A percentile compares a stretch with the other conserved stretches of the same genome.
Conservation (phyloP, 179 eudicot species). For the Spinacia oleracea region DNA sequence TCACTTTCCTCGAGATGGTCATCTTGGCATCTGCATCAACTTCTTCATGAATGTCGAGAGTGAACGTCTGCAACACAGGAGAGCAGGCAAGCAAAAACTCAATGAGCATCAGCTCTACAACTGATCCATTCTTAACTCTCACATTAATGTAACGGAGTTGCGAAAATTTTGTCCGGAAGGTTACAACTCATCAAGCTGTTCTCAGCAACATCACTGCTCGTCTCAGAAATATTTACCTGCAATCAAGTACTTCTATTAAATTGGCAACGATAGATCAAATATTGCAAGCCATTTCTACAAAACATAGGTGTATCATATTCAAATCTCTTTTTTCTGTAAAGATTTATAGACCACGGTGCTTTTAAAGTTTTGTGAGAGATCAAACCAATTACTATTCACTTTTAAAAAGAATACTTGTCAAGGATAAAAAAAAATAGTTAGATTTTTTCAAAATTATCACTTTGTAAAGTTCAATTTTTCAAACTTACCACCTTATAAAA, state of each 20-base stretch:
- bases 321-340: no score
- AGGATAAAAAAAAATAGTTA: no score
- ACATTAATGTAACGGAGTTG: background rate
- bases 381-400: no score
- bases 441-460: no score
- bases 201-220: background rate
- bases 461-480: no score
- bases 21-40: background rate
- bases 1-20: background rate
- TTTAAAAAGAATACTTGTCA: no score
- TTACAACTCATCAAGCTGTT: background rate
- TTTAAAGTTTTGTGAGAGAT: no score
- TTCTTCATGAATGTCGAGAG: background rate
- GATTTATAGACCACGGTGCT: no score
- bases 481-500: no score
- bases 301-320: no score
- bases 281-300: background rate
- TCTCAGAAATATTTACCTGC: background rate
- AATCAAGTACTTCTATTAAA: background rate
- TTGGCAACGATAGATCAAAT: no score
- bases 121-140: background rate
- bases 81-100: constrained; percentile 12
- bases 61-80: constrained; percentile 8
- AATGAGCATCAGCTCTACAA: constrained; percentile 6
- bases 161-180: background rate